phyloP scores from a whole-genome alignment of 495 filamentous ascomycete species.

The Hypoxylon fragiforme region DNA sequence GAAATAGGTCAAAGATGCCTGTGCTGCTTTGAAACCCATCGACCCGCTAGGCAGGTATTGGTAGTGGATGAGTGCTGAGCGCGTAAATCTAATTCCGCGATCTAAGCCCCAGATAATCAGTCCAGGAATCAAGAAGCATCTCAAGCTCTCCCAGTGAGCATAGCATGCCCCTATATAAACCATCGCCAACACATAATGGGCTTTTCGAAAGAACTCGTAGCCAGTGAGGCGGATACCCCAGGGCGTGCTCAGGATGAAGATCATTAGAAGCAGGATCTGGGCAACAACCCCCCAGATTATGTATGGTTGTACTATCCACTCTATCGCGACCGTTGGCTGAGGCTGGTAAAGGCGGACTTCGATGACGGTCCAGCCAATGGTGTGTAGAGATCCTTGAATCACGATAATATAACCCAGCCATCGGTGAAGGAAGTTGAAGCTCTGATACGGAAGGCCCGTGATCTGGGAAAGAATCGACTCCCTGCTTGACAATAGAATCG shows the following conservation, averaged over 20 bases:
- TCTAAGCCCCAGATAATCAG: slow-evolving; percentile 62
- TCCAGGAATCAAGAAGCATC: slow-evolving; percentile 64
- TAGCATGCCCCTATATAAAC: slow-evolving; percentile 69
- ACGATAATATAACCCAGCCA: slow-evolving; percentile 68
- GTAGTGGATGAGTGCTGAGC: slow-evolving; percentile 59
- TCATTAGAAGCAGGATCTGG: slow-evolving; percentile 57
- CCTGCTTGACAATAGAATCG: slow-evolving; percentile 59
- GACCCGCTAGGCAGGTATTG: slow-evolving; percentile 41
- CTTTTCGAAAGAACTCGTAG: slow-evolving; percentile 68
- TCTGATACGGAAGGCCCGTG: slow-evolving; percentile 68
- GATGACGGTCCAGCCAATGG: slow-evolving; percentile 66
- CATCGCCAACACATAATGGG: slow-evolving; percentile 65
- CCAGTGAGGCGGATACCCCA: slow-evolving; percentile 62
- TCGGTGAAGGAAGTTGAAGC: slow-evolving; percentile 70
- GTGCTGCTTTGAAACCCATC: slow-evolving; percentile 52
- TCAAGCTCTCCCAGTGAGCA: slow-evolving; percentile 65
- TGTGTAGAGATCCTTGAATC: slow-evolving; percentile 63
- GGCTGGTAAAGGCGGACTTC: slow-evolving; percentile 66
- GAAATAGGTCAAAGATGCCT: slow-evolving; percentile 54
- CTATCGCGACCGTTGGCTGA: slow-evolving; percentile 57
- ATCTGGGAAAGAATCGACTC: slow-evolving; percentile 63
- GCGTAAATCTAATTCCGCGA: slow-evolving; percentile 51
- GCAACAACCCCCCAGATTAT: slow-evolving; percentile 69
- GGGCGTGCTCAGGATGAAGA: slow-evolving; percentile 58
- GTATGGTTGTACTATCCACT: slow-evolving; percentile 59